These are phyloP conservation scores for Saccharomycopsis fodiens DNA, from an alignment of 805 yeast species.

Conservation along the genomic window DNA sequence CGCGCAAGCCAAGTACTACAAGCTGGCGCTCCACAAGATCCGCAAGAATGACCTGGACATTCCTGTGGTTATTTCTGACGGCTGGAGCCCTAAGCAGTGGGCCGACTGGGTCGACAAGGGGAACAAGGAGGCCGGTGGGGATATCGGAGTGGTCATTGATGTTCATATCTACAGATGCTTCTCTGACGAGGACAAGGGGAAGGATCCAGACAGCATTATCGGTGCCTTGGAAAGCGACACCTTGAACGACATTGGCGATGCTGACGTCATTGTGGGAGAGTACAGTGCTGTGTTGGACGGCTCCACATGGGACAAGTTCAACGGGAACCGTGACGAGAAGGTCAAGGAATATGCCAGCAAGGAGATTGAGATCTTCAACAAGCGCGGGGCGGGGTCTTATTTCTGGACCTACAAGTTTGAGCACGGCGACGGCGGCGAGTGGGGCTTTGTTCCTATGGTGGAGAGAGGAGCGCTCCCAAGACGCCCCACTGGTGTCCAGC, in stretches of 20 bases:
- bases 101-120: slow-evolving; percentile 44
- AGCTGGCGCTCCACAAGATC: slow-evolving; percentile 54
- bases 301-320: slow-evolving; percentile 54
- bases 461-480: slow-evolving; percentile 50
- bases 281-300: slow-evolving; percentile 83
- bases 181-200: slow-evolving; percentile 61
- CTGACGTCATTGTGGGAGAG: slow-evolving; percentile 81
- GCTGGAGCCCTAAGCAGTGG: slow-evolving; percentile 88
- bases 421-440: slow-evolving; percentile 90
- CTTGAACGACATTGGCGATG: slow-evolving; percentile 43
- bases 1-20: slow-evolving; percentile 53
- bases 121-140: slow-evolving; percentile 30
- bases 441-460: slow-evolving; percentile 83
- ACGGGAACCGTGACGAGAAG: slow-evolving; percentile 43
- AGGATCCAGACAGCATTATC: slow-evolving; percentile 57
- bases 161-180: slow-evolving; percentile 84
- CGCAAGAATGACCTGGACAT: slow-evolving; percentile 45
- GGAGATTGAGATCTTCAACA: slow-evolving; percentile 40
- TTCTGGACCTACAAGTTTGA: slow-evolving; percentile 91
- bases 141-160: slow-evolving; percentile 68
- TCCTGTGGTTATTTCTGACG: slow-evolving; percentile 82
- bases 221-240: slow-evolving; percentile 44
- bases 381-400: slow-evolving; percentile 65
- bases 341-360: slow-evolving; percentile 54
- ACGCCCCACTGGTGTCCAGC: slow-evolving; percentile 24